Evolutionary conservation across 148 eudicot genomes (phyloP).

Genomic region (Amaranthus hypochondriacus): DNA sequence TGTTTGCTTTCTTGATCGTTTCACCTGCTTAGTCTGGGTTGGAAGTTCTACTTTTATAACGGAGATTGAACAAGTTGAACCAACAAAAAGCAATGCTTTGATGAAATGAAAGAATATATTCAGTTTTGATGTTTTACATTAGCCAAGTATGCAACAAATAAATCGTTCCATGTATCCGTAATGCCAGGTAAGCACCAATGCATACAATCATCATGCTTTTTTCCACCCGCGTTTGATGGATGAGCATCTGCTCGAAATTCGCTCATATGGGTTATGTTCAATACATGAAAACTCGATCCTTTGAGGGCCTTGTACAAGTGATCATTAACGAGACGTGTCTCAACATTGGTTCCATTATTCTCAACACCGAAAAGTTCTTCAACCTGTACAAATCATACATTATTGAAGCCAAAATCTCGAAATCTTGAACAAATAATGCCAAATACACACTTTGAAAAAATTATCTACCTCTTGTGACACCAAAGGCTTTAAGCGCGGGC

Average conservation of each 20-base stretch:
- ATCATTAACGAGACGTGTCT: constrained; percentile 64
- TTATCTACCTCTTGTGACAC: constrained; percentile 45
- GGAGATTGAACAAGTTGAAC: too few species aligned
- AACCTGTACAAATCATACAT: constrained; percentile 37
- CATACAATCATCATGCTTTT: constrained; percentile 98
- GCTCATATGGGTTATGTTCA: constrained; percentile 78
- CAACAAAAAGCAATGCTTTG: too few species aligned
- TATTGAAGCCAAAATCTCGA: neutral
- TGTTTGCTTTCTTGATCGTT: too few species aligned
- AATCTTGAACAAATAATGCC: neutral
- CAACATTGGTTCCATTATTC: constrained; percentile 87
- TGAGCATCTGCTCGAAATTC: constrained; percentile 97
- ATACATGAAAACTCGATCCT: constrained; percentile 46
- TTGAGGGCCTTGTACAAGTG: constrained; percentile 59
- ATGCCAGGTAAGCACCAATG: constrained; percentile 99
- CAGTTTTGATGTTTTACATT: constrained; percentile 21
- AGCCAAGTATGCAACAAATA: constrained; percentile 53
- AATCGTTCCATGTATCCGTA: constrained; percentile 96
- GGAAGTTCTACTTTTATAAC: too few species aligned
- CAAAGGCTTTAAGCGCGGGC: constrained; percentile 65
- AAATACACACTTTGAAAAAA: neutral
- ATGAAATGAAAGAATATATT: neutral
- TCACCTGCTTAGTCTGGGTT: too few species aligned
- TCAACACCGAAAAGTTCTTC: constrained; percentile 56
- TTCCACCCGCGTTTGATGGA: constrained; percentile 87